Evolutionary conservation across 768 basidiomycete species (phyloP).

Genomic region (Amanita phalloides): DNA sequence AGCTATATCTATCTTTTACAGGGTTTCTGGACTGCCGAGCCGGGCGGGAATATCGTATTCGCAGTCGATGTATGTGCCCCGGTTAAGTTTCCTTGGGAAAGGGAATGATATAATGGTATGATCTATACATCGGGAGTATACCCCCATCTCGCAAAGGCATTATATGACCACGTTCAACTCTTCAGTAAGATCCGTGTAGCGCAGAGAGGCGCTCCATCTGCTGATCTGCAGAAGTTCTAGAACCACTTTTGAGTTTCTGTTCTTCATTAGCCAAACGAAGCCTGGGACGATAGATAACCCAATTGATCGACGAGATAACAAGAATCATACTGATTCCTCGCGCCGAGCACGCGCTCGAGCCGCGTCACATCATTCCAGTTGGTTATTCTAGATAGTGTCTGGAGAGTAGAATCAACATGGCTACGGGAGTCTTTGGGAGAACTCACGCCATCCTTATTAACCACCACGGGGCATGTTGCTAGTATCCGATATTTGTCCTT

Average conservation of each 20-base stretch:
- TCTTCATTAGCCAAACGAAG: constrained; percentile 21
- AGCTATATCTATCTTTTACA: neutral
- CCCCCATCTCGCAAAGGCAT: too few relatives aligned
- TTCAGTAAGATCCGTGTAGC: neutral
- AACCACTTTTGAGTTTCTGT: constrained; percentile 12
- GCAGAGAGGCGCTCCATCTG: neutral
- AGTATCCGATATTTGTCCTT: neutral
- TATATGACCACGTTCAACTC: neutral
- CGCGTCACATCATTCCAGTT: constrained; percentile 55
- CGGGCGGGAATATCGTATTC: neutral
- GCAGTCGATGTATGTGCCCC: neutral
- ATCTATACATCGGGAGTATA: neutral
- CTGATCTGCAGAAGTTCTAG: neutral
- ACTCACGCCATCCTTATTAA: constrained; percentile 56
- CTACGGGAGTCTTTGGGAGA: neutral
- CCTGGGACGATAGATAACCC: constrained; percentile 7
- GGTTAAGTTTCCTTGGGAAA: constrained; percentile 5
- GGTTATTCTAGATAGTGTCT: constrained; percentile 58
- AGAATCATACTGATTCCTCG: constrained; percentile 34
- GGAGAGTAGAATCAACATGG: neutral
- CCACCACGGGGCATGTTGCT: constrained; percentile 38
- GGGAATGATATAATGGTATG: neutral
- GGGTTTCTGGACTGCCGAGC: constrained; percentile 1
- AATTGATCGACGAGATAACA: constrained; percentile 1
- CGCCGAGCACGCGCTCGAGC: constrained; percentile 22